Evolutionary conservation across 805 yeast genomes (phyloP).

Genomic region (Jamesozyma spencerorum): DNA sequence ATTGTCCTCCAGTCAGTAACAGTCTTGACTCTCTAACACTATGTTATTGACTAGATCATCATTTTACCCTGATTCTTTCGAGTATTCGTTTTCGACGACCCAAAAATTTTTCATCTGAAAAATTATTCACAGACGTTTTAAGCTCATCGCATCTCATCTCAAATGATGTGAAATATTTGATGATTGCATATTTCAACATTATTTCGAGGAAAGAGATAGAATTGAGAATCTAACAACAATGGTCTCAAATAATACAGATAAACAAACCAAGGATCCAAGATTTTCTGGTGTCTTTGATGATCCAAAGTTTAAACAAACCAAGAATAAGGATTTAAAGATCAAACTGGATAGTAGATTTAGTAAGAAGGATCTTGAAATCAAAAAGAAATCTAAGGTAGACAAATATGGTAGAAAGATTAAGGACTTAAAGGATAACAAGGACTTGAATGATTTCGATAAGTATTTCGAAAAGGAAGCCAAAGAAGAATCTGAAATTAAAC

Average conservation of each 20-base stretch:
- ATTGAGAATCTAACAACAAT: neutral
- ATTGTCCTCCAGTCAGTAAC: too few relatives aligned
- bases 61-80: too few relatives aligned
- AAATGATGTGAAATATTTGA: neutral
- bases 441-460: conserved; percentile 48
- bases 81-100: neutral
- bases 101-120: conserved; percentile 12
- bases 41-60: neutral
- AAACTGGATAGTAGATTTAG: conserved; percentile 82
- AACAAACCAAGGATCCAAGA: conserved; percentile 55
- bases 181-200: too few relatives aligned
- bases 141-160: conserved; percentile 22
- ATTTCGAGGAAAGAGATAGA: too few relatives aligned
- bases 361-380: conserved; percentile 49
- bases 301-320: conserved; percentile 78
- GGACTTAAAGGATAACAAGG: conserved; percentile 28
- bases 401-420: conserved; percentile 74
- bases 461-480: conserved; percentile 46
- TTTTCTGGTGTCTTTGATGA: conserved; percentile 73
- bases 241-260: conserved; percentile 5
- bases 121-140: conserved; percentile 1
- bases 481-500: conserved; percentile 6
- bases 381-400: conserved; percentile 58
- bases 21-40: too few relatives aligned
- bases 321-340: conserved; percentile 57